Base-by-base conservation (phyloP, 495 filamentous ascomycete genomes). In the Cercophora newfieldiana region DNA sequence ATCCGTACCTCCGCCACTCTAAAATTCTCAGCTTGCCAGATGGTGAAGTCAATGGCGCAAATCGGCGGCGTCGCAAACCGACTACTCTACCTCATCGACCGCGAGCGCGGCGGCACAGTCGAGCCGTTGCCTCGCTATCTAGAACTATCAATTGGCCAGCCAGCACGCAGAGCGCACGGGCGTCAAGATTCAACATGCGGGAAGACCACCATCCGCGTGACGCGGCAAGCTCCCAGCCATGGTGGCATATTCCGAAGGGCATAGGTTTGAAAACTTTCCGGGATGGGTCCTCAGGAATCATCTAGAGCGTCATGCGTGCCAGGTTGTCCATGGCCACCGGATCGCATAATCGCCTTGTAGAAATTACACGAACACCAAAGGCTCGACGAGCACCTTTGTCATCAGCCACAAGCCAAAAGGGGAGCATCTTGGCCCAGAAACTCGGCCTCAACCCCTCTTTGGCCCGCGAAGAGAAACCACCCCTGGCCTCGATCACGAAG, bases 221-320 rank as follows among this genome's bases (percentile, higher is more conserved):
- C 12, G 30, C 30, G 30, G 30, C 30, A 33, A 33, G 30, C 30
- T 5, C 30, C 30, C 7, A 10, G 16, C 49, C 22, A 24, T 7
- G 44, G 44, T 49, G 51, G 21, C 51, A 55, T 55, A 55, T 55
- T 55, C 26, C 22, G 22, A 55, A 55, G 51, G n/a, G 51, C 51
- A 55, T 55, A 14, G 26, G n/a, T n/a, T n/a, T n/a, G n/a, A n/a
- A 26, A 28, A 28, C 26, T 55, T 55, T 24, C 51, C 51, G 51
- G 51, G 51, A 24, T 55, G 51, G 51, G 4, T 55, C 51, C 26
- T 26, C 51, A 26, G 21, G 21, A 55, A 55, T 55, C 51, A 55
- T 55, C 51, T 55, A 55, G 51, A 55, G 10, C 22, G 26, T 55
- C 18, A 55, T 55, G 51, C 51, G 51, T 55, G 51, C 50, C n/a